Conservation (phyloP, 352 stramenopile species). For the Phytophthora vignae region DNA sequence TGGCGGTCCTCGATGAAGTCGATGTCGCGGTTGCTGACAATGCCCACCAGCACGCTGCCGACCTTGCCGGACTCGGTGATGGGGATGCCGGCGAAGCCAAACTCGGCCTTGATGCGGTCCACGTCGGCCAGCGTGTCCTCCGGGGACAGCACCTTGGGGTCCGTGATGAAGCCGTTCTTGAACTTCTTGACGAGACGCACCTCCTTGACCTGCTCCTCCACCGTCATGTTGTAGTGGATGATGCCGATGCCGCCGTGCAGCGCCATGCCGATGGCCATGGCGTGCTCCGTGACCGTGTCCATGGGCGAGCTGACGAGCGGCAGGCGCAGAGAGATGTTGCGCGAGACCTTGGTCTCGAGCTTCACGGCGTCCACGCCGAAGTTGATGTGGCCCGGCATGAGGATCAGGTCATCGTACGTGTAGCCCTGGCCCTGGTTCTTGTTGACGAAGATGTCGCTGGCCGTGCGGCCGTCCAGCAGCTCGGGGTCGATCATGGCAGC, state of each 20-base stretch:
- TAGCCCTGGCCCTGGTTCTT: conserved; percentile 89
- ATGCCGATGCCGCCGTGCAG: conserved; percentile 99
- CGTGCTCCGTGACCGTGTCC: conserved; percentile 99
- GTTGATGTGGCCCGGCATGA: conserved; percentile 82
- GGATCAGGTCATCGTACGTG: conserved; percentile 85
- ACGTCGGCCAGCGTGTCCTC: conserved; percentile 97
- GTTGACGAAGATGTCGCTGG: conserved; percentile 85
- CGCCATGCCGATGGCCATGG: conserved; percentile 99
- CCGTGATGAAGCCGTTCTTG: conserved; percentile 99
- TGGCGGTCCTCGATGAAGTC: conserved; percentile 97
- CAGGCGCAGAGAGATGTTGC: conserved; percentile 96
- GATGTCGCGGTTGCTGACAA: conserved; percentile 99
- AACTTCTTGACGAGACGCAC: conserved; percentile 98
- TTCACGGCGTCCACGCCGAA: conserved; percentile 88
- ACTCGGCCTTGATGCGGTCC: conserved; percentile 94
- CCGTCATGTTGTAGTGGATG: conserved; percentile 99
- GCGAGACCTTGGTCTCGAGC: conserved; percentile 94
- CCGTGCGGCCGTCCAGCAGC: conserved; percentile 78
- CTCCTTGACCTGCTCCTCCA: conserved; percentile 97
- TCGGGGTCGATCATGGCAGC: conserved; percentile 50
- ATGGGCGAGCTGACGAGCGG: conserved; percentile 99
- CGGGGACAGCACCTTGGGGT: conserved; percentile 97
- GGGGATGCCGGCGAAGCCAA: conserved; percentile 98
- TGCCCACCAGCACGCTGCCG: conserved; percentile 97
- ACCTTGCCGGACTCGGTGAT: conserved; percentile 99